Evolutionary conservation across 2,329 filamentous ascomycete species (phyloP).

Genomic region (Fusarium nurragi): DNA sequence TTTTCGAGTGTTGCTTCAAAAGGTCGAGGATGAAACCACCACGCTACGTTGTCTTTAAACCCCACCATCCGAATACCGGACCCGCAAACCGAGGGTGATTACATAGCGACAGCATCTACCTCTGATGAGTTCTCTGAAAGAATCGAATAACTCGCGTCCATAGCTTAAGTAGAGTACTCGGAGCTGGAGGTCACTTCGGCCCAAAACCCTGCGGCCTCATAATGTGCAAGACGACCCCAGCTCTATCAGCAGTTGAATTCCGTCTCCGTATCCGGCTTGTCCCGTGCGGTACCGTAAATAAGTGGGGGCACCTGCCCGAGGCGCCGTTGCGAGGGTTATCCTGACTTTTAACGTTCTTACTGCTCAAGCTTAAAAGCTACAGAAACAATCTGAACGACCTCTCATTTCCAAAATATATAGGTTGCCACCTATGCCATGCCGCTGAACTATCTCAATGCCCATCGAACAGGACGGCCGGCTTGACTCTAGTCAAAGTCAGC

Average conservation of each 20-base stretch:
- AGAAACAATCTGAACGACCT: too few relatives aligned
- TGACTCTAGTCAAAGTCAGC: not conserved
- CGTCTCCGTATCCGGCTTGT: not conserved
- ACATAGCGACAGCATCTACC: not conserved
- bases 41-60: not conserved
- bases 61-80: slow-evolving; percentile 11
- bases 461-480: not conserved
- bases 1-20: slow-evolving; percentile 4
- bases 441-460: too few relatives aligned
- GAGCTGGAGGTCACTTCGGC: not conserved
- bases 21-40: slow-evolving; percentile 6
- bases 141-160: not conserved
- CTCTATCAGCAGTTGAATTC: not conserved
- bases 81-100: slow-evolving; percentile 1
- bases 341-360: not conserved
- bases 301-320: slow-evolving; percentile 6
- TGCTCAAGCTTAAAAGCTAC: not conserved
- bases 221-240: not conserved
- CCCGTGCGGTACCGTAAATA: not conserved
- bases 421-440: too few relatives aligned
- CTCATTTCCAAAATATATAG: too few relatives aligned
- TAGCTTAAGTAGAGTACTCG: not conserved
- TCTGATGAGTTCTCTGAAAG: not conserved
- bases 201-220: not conserved
- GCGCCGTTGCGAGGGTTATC: not conserved